Base-by-base conservation (phyloP, 2,329 filamentous ascomycete genomes). In the Cryphonectria carpinicola region DNA sequence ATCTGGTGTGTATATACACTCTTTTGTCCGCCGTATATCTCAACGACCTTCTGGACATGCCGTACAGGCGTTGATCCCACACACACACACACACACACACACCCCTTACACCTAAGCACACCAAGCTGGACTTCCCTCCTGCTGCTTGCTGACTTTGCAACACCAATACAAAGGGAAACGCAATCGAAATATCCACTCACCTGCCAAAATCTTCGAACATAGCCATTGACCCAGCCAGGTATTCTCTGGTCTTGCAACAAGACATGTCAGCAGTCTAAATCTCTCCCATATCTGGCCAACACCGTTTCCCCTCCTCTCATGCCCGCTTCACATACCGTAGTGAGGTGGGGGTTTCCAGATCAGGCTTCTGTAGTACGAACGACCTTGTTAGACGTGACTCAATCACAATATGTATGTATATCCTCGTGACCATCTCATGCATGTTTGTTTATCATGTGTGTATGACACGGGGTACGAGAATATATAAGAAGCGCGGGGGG, bases 291-390 rank as follows among this genome's bases (percentile, higher is more conserved):
- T n/a, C 37, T 62, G 35, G 7, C 35, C 19, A 25, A 7, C 10
- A 7, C 35, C 35, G 19, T 39, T 32, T 14, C 25, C 13, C 14
- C 32, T n/a, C 13, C 17, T 22, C 32, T 39, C 17, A 62, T n/a
- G 35, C 11, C 19, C 17, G 19, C 22, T 65, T 72, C 80, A 49
- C 46, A 73, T 90, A 98, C 95, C 95, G 80, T 92, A 98, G 79
- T 97, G 93, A 75, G 96, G 96, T 73, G 96, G 96, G 70, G 96
- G 95, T 81, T 98, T 99, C 95, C 95, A 99, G 77, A 99, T 98
- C 79, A 99, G 83, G 80, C 94, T 97, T 83, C 95, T 96, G 74
- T 54, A 65, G 61, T 49, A n/a, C 8, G 2, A 49, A 49, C 17
- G 43, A 49, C 6, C 32, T 43, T 25, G 56, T 68, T 14, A 71